Conservation (phyloP, 805 yeast genomes). For the Candida suzukii region DNA sequence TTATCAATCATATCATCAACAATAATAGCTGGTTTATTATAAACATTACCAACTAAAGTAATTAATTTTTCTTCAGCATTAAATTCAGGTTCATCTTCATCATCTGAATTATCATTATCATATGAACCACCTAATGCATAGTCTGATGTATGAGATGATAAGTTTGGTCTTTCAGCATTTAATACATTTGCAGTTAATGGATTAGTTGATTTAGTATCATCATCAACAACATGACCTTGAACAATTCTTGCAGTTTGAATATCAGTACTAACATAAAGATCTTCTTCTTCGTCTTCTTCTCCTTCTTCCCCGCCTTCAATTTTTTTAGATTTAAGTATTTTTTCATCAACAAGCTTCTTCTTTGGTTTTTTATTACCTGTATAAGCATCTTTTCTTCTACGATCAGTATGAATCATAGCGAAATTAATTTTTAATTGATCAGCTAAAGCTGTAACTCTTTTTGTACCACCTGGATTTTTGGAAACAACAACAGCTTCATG, state of each 20-base stretch:
- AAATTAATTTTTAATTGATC: slow-evolving; percentile 92
- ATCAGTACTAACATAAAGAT: slow-evolving; percentile 65
- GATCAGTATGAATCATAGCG: slow-evolving; percentile 98
- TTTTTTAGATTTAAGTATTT: slow-evolving; percentile 3
- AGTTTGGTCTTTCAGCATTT: slow-evolving; percentile 11
- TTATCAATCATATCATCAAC: slow-evolving; percentile 97
- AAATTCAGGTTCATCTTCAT: slow-evolving; percentile 68
- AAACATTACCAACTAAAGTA: slow-evolving; percentile 94
- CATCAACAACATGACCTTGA: slow-evolving; percentile 95
- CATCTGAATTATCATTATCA: slow-evolving; percentile 82
- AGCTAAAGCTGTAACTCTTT: slow-evolving; percentile 96
- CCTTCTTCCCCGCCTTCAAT: slow-evolving; percentile 23
- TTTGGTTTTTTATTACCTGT: slow-evolving; percentile 36
- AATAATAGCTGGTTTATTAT: slow-evolving; percentile 84
- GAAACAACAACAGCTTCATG: slow-evolving; percentile 90
- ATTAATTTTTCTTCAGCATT: slow-evolving; percentile 75
- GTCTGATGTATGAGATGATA: neutral
- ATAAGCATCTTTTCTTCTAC: slow-evolving; percentile 76
- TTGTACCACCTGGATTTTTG: slow-evolving; percentile 99
- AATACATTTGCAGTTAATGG: slow-evolving; percentile 1
- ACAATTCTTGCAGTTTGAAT: slow-evolving; percentile 95
- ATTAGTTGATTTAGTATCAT: slow-evolving; percentile 33
- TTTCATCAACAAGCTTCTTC: slow-evolving; percentile 25
- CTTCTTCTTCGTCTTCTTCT: slow-evolving; percentile 54
- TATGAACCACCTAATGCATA: slow-evolving; percentile 77